phyloP scores from a whole-genome alignment of 106 monocot genomes.

The Hemerocallis citrina region DNA sequence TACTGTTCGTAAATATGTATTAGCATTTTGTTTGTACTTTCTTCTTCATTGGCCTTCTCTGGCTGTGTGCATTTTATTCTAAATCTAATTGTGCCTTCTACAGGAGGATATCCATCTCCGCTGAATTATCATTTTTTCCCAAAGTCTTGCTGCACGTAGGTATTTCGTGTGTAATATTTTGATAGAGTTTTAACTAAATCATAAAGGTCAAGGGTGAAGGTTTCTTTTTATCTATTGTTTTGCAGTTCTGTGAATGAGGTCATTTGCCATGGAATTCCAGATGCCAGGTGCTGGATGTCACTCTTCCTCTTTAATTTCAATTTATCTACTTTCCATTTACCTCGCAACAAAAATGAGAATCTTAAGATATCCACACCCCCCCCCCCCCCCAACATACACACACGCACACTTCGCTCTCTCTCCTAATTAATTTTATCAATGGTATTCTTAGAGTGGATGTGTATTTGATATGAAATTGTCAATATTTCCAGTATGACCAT shows the following conservation, averaged over 20 bases:
- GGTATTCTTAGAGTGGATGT: too few relatives aligned
- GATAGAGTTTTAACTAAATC: not conserved
- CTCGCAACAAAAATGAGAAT: too few relatives aligned
- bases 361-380: too few relatives aligned
- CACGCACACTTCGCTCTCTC: too few relatives aligned
- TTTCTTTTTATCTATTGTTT: conserved; percentile 10
- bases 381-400: too few relatives aligned
- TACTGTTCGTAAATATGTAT: not conserved
- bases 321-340: not conserved
- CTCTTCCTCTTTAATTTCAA: not conserved
- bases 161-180: not conserved
- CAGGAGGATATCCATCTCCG: conserved; percentile 98
- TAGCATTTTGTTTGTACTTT: not conserved
- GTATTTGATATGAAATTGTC: too few relatives aligned
- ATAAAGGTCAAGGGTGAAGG: not conserved
- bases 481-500: too few relatives aligned
- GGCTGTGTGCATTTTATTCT: not conserved
- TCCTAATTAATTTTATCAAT: too few relatives aligned
- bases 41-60: not conserved
- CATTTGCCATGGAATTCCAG: conserved; percentile 99
- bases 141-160: conserved; percentile 99
- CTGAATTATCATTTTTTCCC: conserved; percentile 98
- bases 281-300: conserved; percentile 59
- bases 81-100: conserved; percentile 5
- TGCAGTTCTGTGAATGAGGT: conserved; percentile 98